Conservation (phyloP, 2,329 filamentous ascomycete genomes). For the Hymenoscyphus fructigenus region DNA sequence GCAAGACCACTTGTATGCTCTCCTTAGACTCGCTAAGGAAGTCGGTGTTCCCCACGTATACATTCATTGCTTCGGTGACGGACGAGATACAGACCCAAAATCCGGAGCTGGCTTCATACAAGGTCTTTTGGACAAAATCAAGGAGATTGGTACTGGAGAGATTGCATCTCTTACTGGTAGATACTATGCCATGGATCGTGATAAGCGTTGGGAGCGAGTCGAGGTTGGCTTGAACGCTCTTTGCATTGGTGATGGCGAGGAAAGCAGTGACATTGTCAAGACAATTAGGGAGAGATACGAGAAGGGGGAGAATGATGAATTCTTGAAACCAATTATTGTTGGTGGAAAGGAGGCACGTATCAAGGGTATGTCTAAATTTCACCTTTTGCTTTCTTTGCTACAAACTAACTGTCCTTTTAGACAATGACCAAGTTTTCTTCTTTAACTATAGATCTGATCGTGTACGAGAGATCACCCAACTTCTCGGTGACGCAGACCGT, state of each 20-base stretch:
- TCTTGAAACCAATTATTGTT: constrained; percentile 95
- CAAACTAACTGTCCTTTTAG: constrained; percentile 44
- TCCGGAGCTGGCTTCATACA: constrained; percentile 86
- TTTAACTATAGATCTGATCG: constrained; percentile 99
- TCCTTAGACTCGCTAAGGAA: constrained; percentile 88
- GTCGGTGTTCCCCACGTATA: constrained; percentile 85
- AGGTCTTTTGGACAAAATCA: constrained; percentile 73
- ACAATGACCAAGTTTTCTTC: constrained; percentile 95
- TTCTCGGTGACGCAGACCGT: constrained; percentile 88
- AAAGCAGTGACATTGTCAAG: constrained; percentile 78
- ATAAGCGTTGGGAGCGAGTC: constrained; percentile 97
- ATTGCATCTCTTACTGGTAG: constrained; percentile 91
- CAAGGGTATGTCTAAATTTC: constrained; percentile 58
- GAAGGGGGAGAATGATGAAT: constrained; percentile 90
- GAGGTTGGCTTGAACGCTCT: constrained; percentile 85
- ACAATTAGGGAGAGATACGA: constrained; percentile 87
- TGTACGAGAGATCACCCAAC: constrained; percentile 92
- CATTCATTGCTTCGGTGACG: constrained; percentile 99
- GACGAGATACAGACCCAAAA: constrained; percentile 96
- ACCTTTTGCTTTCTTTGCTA: not conserved
- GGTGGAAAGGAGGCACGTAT: constrained; percentile 83
- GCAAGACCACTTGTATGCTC: constrained; percentile 85
- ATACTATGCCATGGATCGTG: constrained; percentile 99
- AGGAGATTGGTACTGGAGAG: constrained; percentile 83
- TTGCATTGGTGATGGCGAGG: constrained; percentile 82